These are phyloP conservation scores for Dalechampia spathulata DNA, from an alignment of 441 rosid species.

Conservation along the genomic window DNA sequence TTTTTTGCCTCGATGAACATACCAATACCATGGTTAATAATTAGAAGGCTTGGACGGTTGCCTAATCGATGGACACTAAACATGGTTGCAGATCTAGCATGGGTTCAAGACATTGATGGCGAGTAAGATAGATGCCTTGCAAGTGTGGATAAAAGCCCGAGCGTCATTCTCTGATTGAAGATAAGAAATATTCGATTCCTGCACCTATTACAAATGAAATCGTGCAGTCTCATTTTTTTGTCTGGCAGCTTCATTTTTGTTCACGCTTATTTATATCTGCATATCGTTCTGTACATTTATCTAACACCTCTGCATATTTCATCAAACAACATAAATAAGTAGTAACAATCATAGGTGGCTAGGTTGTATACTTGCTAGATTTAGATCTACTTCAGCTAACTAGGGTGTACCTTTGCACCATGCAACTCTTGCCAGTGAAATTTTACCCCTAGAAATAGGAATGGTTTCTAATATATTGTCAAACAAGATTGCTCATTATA, in stretches of 20 bases:
- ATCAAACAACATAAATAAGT: slow-evolving; percentile 6
- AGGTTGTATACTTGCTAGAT: slow-evolving; percentile 16
- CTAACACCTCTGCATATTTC: not conserved
- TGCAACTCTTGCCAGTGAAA: slow-evolving; percentile 9
- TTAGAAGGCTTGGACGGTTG: too few relatives aligned
- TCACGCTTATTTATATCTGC: slow-evolving; percentile 23
- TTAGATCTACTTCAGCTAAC: slow-evolving; percentile 4
- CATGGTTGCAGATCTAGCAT: slow-evolving; percentile 67
- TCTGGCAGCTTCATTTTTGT: slow-evolving; percentile 2
- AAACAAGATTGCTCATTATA: too few relatives aligned
- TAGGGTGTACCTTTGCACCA: too few relatives aligned
- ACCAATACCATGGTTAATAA: too few relatives aligned
- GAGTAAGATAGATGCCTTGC: slow-evolving; percentile 8
- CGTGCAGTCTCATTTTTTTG: slow-evolving; percentile 30
- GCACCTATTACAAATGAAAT: slow-evolving; percentile 14
- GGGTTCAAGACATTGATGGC: slow-evolving; percentile 89
- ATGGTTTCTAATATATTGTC: too few relatives aligned
- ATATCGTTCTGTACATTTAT: slow-evolving; percentile 31
- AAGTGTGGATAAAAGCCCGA: slow-evolving; percentile 11
- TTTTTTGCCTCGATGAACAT: slow-evolving; percentile 7
- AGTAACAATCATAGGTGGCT: slow-evolving; percentile 17
- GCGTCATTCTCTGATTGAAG: slow-evolving; percentile 10
- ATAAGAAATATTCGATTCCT: not conserved
- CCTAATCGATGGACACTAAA: too few relatives aligned
- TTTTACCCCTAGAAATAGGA: slow-evolving; percentile 19